Evolutionary conservation across 805 yeast genomes (phyloP), one percentile per base, ranked within the genome.

Genomic region (Lipomyces spencermartinsiae): DNA sequence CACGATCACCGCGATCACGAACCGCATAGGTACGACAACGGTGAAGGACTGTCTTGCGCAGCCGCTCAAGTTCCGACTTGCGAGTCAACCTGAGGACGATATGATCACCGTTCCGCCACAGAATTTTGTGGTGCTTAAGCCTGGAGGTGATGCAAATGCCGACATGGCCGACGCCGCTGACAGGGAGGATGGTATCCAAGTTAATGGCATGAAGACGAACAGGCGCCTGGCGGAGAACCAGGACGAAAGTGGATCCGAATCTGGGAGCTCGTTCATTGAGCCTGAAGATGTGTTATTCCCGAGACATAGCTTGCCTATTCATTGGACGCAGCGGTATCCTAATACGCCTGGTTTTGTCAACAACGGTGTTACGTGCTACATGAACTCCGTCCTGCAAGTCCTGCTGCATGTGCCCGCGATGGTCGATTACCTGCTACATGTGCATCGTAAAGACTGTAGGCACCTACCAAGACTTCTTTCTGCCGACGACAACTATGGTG

Each of bases 321-420:
- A 37, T 9, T 69, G 72, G 72, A 64, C 63, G 7, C 61, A 59
- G 49, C 29, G 64, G 19, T 68, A 64, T 22, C 39, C 33, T 2
- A 12, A 34, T 14, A 68, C 73, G 1, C 74, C 75, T 10, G 99
- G 99, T 0, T 81, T 94, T 61, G 79, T 90, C 61, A 94, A 94
- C 78, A 93, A 90, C 73, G 98, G 98, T 54, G 98, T 95, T 58
- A 94, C 98, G 2, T 94, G 99, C 78, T 94, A 94, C 80, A 93
- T 94, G 86, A 94, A 95, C 78, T 89, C 97, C 6, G 98, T 98
- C 1, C 88, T 95, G 33, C 98, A 94, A 80, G 88, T 96, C 0
- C 80, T 95, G 83, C 80, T 93, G 46, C 99, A 94, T 75, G 87
- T 93, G 22, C 98, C 99, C 7, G 96, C 98, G 4, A 79, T 94